Percentiles rank a stretch among this genome's conserved stretches.
Evolutionary conservation across 495 filamentous ascomycete species (phyloP).

Genomic region (Aspergillus saccharolyticus): DNA sequence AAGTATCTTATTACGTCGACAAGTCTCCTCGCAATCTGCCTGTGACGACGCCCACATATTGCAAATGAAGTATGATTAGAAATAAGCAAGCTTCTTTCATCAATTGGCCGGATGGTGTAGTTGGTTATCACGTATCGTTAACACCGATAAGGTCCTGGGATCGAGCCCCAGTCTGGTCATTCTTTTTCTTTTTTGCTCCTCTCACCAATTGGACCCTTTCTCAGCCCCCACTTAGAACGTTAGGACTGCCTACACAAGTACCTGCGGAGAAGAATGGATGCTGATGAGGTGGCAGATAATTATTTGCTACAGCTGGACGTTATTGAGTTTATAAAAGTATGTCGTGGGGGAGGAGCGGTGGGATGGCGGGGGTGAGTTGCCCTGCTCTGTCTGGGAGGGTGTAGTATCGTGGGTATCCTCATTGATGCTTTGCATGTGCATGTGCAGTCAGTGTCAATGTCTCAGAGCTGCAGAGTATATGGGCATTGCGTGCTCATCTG

Average conservation of each 20-base stretch:
- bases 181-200: background rate
- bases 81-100: too few relatives aligned
- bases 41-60: background rate
- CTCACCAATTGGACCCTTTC: background rate
- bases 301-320: conserved; percentile 19
- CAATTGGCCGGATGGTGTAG: conserved; percentile 4
- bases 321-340: conserved; percentile 6
- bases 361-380: conserved; percentile 6
- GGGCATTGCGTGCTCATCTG: conserved; percentile 6
- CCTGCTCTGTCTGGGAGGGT: background rate
- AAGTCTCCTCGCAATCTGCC: too few relatives aligned
- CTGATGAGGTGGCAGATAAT: conserved; percentile 9
- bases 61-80: background rate
- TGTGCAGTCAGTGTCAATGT: conserved; percentile 12
- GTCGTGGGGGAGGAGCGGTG: background rate
- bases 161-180: conserved; percentile 4
- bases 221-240: too few relatives aligned
- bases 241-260: too few relatives aligned
- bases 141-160: conserved; percentile 4
- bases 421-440: background rate
- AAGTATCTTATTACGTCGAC: too few relatives aligned
- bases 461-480: conserved; percentile 11
- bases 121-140: conserved; percentile 5
- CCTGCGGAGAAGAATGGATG: background rate
- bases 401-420: background rate